These are phyloP conservation scores for Lentinula aciculospora DNA, from an alignment of 768 basidiomycete species.

Conservation along the genomic window DNA sequence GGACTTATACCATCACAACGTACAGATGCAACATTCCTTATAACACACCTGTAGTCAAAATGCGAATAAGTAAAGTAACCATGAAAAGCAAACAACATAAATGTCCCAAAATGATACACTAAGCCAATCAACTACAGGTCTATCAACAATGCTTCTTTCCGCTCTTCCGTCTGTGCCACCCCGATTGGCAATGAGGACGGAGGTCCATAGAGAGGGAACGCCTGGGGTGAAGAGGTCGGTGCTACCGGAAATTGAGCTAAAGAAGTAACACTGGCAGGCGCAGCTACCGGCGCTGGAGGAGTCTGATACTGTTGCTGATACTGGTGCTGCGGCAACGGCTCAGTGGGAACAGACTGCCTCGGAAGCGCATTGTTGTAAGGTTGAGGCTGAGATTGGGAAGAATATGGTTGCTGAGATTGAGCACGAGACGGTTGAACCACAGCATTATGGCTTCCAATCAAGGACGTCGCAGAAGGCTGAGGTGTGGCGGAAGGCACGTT, in stretches of 20 bases:
- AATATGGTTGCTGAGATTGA: constrained; percentile 14
- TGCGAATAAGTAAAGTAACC: not conserved
- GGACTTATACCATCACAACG: too few relatives aligned
- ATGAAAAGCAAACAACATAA: not conserved
- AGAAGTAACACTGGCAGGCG: constrained; percentile 21
- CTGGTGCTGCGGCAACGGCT: constrained; percentile 21
- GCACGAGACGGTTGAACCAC: constrained; percentile 4
- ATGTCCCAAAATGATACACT: not conserved
- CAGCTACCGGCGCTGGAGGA: constrained; percentile 23
- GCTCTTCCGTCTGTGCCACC: constrained; percentile 54
- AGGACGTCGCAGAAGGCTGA: constrained; percentile 13
- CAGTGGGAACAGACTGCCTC: constrained; percentile 17
- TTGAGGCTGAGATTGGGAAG: too few relatives aligned
- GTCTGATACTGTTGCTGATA: constrained; percentile 22
- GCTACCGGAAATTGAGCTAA: constrained; percentile 62
- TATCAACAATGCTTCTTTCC: constrained; percentile 47
- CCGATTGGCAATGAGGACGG: constrained; percentile 39
- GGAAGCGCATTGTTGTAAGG: constrained; percentile 13
- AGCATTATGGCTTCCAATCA: constrained; percentile 25
- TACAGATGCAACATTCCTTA: too few relatives aligned
- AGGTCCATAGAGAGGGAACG: constrained; percentile 40
- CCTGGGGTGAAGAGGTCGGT: constrained; percentile 54
- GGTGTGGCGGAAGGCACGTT: constrained; percentile 21
- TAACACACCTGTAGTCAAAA: too few relatives aligned
- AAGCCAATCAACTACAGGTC: constrained; percentile 19